Evolutionary conservation across 78 protist genomes (phyloP).

Genomic region (Dictyostelium intermedium): DNA sequence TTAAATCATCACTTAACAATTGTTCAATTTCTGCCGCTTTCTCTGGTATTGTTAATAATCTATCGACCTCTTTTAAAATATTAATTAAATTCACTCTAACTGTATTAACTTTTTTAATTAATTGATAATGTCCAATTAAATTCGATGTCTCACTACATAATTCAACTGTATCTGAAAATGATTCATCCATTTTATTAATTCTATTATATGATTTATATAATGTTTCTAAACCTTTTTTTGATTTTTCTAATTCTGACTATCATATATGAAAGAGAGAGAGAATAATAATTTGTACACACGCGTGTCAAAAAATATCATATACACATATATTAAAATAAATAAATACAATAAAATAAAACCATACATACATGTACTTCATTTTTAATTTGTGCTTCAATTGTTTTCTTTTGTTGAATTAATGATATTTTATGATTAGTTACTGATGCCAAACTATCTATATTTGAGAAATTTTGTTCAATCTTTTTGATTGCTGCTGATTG

Average conservation of each 20-base stretch:
- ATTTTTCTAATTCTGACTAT: conserved; percentile 63
- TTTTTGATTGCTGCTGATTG: conserved; percentile 70
- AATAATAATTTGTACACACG: no score
- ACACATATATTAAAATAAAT: background rate
- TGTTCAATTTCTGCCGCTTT: conserved; percentile 66
- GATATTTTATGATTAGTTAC: conserved; percentile 68
- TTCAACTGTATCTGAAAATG: conserved; percentile 21
- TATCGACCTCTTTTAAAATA: conserved; percentile 64
- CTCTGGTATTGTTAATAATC: conserved; percentile 67
- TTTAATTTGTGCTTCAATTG: conserved; percentile 74
- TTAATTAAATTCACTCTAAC: conserved; percentile 29
- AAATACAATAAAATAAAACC: background rate
- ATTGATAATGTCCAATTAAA: conserved; percentile 64
- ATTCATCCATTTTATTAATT: conserved; percentile 34
- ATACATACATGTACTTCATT: conserved; percentile 66
- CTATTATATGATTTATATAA: conserved; percentile 65
- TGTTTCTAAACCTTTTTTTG: conserved; percentile 75
- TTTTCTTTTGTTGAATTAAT: conserved; percentile 71
- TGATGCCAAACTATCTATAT: conserved; percentile 56
- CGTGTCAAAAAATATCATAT: background rate
- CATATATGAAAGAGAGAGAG: no score
- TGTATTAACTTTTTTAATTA: conserved; percentile 67
- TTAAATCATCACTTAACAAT: conserved; percentile 36
- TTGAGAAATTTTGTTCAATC: conserved; percentile 68
- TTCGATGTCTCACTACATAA: conserved; percentile 50